Percentiles rank a stretch among this genome's conserved stretches.
Evolutionary conservation across 306 rosid genomes (phyloP).

Genomic region (Pterocarpus santalinus): DNA sequence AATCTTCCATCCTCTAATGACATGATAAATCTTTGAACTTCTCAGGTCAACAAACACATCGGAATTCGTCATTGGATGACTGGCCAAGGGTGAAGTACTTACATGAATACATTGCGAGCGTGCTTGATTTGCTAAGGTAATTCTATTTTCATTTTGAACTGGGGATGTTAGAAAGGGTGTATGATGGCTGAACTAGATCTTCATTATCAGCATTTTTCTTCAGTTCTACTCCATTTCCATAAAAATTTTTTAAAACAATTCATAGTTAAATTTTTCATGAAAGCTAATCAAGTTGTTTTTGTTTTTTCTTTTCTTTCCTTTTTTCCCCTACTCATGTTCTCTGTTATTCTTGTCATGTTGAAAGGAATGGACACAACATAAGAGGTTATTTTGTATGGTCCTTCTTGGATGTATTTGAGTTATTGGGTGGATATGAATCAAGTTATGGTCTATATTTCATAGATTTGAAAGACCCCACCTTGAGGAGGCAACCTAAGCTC

Average conservation of each 20-base stretch:
- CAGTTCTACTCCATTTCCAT: too few relatives aligned
- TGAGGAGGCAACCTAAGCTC: conserved; percentile 59
- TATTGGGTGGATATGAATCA: conserved; percentile 46
- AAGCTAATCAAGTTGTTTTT: too few relatives aligned
- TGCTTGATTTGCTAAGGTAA: conserved; percentile 56
- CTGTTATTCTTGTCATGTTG: not conserved
- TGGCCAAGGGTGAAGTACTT: conserved; percentile 57
- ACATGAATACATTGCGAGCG: conserved; percentile 47
- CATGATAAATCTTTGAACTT: not conserved
- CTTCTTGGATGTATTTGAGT: conserved; percentile 54
- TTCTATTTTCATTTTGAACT: not conserved
- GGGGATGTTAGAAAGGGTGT: too few relatives aligned
- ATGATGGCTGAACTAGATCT: too few relatives aligned
- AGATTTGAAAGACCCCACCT: conserved; percentile 55
- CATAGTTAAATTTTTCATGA: not conserved
- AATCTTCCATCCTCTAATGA: not conserved
- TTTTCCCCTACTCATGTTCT: not conserved
- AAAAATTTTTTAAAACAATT: too few relatives aligned
- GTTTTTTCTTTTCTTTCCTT: not conserved
- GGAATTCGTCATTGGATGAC: conserved; percentile 62
- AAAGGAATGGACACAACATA: conserved; percentile 61
- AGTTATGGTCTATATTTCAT: conserved; percentile 56
- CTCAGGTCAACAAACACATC: conserved; percentile 55
- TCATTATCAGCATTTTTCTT: not conserved
- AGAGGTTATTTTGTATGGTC: conserved; percentile 69